Conservation (phyloP, 2,329 filamentous ascomycete genomes). For the Aspergillus eucalypticola region DNA sequence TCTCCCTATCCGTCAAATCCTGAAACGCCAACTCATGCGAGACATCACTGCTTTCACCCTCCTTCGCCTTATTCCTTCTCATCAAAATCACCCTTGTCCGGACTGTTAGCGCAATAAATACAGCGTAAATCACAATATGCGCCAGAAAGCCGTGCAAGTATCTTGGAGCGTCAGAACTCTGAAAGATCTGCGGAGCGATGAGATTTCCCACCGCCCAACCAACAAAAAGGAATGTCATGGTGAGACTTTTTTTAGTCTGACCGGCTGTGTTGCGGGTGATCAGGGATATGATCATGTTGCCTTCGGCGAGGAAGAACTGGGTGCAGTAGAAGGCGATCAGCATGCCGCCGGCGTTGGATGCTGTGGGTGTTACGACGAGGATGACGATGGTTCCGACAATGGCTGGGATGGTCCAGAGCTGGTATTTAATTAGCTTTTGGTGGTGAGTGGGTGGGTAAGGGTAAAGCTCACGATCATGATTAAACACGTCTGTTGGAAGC, state of each 20-base stretch:
- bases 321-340: constrained; percentile 71
- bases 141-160: constrained; percentile 21
- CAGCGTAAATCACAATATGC: constrained; percentile 20
- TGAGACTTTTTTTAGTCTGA: constrained; percentile 68
- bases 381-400: constrained; percentile 69
- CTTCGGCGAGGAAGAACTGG: constrained; percentile 67
- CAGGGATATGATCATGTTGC: constrained; percentile 45
- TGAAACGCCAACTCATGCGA: constrained; percentile 19
- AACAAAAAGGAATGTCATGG: constrained; percentile 66
- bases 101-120: constrained; percentile 13
- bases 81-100: background rate
- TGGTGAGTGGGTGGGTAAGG: constrained; percentile 37
- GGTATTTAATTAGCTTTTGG: constrained; percentile 37
- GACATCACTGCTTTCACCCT: background rate
- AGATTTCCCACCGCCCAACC: constrained; percentile 20
- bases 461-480: constrained; percentile 28
- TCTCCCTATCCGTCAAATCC: constrained; percentile 20
- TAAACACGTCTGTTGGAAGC: constrained; percentile 62
- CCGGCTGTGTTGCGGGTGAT: constrained; percentile 67
- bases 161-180: constrained; percentile 13
- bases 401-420: constrained; percentile 58
- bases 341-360: constrained; percentile 61
- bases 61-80: background rate
- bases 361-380: constrained; percentile 59
- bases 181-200: constrained; percentile 18